Percentiles rank a stretch among this genome's conserved stretches.
phyloP scores from a whole-genome alignment of 768 basidiomycete species.

The Lentinula guzmanii region DNA sequence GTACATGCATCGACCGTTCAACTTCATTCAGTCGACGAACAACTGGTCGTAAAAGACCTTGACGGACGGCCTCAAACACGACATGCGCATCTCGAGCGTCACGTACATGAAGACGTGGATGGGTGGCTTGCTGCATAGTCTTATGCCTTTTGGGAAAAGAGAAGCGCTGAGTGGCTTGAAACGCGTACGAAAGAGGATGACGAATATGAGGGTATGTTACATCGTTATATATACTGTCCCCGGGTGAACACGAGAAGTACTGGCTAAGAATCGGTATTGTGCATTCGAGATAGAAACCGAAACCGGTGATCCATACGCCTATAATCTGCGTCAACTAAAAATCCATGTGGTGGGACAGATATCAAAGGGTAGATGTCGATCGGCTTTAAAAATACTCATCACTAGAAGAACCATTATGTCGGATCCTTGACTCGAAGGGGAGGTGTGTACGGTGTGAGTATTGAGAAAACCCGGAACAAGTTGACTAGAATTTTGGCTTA shows the following conservation, averaged over 20 bases:
- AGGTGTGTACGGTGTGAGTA: background rate
- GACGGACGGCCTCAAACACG: conserved; percentile 60
- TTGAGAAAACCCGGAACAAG: background rate
- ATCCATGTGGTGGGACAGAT: background rate
- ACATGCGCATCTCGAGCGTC: conserved; percentile 62
- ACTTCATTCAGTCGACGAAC: conserved; percentile 55
- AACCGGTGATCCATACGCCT: background rate
- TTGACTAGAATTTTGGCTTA: background rate
- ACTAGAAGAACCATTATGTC: background rate
- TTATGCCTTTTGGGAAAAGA: background rate
- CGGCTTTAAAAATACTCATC: conserved; percentile 2
- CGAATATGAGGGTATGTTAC: background rate
- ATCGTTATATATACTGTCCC: background rate
- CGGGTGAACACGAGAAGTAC: background rate
- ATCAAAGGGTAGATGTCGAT: background rate
- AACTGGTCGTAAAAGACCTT: conserved; percentile 38
- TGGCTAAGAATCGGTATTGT: conserved; percentile 4
- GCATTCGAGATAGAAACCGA: background rate
- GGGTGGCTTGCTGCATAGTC: conserved; percentile 55
- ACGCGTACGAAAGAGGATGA: background rate
- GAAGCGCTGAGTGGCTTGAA: background rate
- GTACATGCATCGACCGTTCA: conserved; percentile 49
- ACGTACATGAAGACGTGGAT: conserved; percentile 58
- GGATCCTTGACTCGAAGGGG: background rate
- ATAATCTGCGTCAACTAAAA: background rate